Evolutionary conservation across 768 basidiomycete species (phyloP).

Genomic region (Tylopilus felleus): DNA sequence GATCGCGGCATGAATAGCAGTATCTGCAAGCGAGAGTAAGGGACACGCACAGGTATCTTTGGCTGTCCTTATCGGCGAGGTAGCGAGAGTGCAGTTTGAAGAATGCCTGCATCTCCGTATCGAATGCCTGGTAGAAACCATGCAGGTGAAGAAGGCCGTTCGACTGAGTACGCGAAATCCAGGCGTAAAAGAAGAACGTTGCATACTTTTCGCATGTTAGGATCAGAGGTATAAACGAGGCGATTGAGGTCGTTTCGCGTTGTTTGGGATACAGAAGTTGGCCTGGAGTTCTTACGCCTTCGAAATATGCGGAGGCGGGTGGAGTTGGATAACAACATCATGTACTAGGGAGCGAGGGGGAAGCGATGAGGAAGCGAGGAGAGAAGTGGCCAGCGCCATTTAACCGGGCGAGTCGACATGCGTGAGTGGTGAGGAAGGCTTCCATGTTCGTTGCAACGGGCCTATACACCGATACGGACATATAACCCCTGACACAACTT

Average conservation of each 20-base stretch:
- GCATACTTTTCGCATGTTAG: conserved; percentile 53
- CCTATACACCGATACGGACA: too few species aligned
- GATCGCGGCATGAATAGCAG: conserved; percentile 5
- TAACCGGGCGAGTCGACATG: conserved; percentile 21
- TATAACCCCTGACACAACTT: conserved; percentile 21
- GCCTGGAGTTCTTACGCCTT: conserved; percentile 45
- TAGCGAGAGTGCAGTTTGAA: conserved; percentile 96
- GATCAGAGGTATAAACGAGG: conserved; percentile 60
- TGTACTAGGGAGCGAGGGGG: conserved; percentile 8
- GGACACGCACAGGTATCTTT: conserved; percentile 72
- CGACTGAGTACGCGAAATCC: conserved; percentile 37
- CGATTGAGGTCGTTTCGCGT: conserved; percentile 68
- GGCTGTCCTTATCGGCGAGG: conserved; percentile 83
- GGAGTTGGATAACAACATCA: conserved; percentile 32
- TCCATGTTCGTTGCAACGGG: too few species aligned
- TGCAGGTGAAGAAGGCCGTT: conserved; percentile 3
- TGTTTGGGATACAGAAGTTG: conserved; percentile 37
- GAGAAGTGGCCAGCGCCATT: conserved; percentile 18
- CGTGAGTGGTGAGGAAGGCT: conserved; percentile 16
- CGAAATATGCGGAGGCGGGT: conserved; percentile 34
- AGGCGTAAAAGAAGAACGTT: conserved; percentile 25
- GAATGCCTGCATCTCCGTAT: conserved; percentile 95
- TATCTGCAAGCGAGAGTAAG: conserved; percentile 6
- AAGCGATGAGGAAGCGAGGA: conserved; percentile 26
- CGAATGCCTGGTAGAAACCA: conserved; percentile 48